Percentiles rank a stretch among this genome's conserved stretches.
Conservation (phyloP, 139 green algal species). For the Pedinophyceae sp. region DNA sequence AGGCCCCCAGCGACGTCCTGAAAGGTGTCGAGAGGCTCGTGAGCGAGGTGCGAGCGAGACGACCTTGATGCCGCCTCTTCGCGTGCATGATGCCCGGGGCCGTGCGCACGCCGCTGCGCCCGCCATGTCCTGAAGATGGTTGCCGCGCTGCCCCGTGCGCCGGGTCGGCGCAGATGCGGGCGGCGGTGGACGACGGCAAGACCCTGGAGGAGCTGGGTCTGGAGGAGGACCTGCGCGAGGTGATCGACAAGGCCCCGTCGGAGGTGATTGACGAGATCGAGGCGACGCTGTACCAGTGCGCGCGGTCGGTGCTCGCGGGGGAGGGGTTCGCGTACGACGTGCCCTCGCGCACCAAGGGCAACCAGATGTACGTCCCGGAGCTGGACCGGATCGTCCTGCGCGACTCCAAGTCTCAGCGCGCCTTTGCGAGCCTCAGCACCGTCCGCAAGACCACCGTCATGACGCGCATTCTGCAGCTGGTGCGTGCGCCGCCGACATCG, state of each 20-base stretch:
- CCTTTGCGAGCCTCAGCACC: conserved; percentile 60
- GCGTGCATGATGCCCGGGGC: background rate
- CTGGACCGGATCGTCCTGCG: conserved; percentile 87
- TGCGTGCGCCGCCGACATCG: no score
- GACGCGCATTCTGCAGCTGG: conserved; percentile 65
- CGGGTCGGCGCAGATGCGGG: no score
- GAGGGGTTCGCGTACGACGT: conserved; percentile 62
- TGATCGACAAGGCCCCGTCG: conserved; percentile 63
- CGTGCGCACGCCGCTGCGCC: background rate
- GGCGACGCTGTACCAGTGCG: conserved; percentile 37
- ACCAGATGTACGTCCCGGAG: conserved; percentile 63
- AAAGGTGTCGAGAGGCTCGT: no score
- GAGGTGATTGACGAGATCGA: conserved; percentile 70
- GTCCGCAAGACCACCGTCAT: conserved; percentile 11
- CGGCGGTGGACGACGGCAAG: no score
- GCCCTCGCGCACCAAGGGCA: conserved; percentile 55
- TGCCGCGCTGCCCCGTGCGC: background rate
- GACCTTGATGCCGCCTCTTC: background rate
- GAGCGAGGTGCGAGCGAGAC: no score
- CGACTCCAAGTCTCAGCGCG: conserved; percentile 40
- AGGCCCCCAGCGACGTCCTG: no score
- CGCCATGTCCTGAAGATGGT: conserved; percentile 1
- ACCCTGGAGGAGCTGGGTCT: no score
- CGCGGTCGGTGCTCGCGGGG: conserved; percentile 23
- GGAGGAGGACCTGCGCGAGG: conserved; percentile 17